Conservation (phyloP, 306 rosid species). For the Acacia confusa region DNA sequence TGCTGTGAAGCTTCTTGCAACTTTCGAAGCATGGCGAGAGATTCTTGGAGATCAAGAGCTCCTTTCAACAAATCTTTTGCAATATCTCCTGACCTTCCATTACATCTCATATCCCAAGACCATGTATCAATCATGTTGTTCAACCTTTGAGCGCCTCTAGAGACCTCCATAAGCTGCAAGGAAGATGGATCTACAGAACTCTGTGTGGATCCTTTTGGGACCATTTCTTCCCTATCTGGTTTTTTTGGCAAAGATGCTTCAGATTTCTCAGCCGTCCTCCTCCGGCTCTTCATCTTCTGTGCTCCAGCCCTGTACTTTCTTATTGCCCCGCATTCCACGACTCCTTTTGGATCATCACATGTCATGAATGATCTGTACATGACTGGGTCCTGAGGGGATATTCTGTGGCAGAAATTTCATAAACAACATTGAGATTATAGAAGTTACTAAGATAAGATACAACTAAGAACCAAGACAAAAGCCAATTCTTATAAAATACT, state of each 20-base stretch:
- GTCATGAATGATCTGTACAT: constrained; percentile 76
- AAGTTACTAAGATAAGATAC: constrained; percentile 17
- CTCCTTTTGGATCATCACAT: constrained; percentile 93
- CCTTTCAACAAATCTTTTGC: constrained; percentile 80
- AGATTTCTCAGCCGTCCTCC: constrained; percentile 41
- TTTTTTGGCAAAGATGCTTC: constrained; percentile 32
- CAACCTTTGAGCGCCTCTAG: constrained; percentile 69
- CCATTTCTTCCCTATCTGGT: constrained; percentile 41
- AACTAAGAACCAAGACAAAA: constrained; percentile 20
- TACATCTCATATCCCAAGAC: constrained; percentile 57
- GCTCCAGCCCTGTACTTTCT: constrained; percentile 58
- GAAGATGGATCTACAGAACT: constrained; percentile 53
- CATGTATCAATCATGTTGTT: constrained; percentile 77
- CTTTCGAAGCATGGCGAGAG: constrained; percentile 63
- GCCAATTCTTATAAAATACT: constrained; percentile 32
- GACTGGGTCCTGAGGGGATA: constrained; percentile 64
- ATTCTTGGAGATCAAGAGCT: constrained; percentile 80
- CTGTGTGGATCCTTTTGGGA: constrained; percentile 36
- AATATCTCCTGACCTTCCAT: constrained; percentile 54
- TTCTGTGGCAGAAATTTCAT: constrained; percentile 53
- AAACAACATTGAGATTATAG: constrained; percentile 36
- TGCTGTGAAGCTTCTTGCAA: constrained; percentile 71
- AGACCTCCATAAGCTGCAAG: constrained; percentile 72
- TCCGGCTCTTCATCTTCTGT: constrained; percentile 45
- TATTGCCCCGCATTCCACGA: constrained; percentile 68